A percentile compares a stretch with the other conserved stretches of the same genome.
phyloP scores from a whole-genome alignment of 2,329 filamentous ascomycete species.

The Colletotrichum orbiculare region DNA sequence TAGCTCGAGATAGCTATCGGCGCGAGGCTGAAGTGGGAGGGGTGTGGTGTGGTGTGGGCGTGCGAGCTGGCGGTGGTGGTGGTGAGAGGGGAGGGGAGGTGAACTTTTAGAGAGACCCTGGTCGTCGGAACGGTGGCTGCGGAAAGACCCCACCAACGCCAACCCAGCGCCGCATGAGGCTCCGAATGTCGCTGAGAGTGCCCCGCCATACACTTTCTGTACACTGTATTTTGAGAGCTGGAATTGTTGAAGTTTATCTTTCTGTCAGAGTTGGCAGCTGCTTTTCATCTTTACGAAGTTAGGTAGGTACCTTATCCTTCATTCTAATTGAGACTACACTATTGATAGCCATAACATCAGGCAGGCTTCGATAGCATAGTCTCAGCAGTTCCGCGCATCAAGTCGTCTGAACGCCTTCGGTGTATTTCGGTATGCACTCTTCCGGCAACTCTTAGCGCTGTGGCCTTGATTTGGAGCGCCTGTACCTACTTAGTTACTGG shows the following conservation, averaged over 20 bases:
- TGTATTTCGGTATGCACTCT: slow-evolving; percentile 7
- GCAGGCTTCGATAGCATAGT: too few relatives aligned
- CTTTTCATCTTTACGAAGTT: not conserved
- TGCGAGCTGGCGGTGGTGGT: not conserved
- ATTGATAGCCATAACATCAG: not conserved
- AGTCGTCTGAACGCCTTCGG: too few relatives aligned
- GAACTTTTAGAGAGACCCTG: slow-evolving; percentile 33
- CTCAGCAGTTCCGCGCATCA: too few relatives aligned
- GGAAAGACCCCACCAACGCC: slow-evolving; percentile 21
- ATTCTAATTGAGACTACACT: not conserved
- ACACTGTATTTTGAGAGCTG: slow-evolving; percentile 1
- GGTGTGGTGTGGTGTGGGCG: slow-evolving; percentile 20
- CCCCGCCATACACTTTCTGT: slow-evolving; percentile 20
- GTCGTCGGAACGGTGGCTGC: slow-evolving; percentile 18
- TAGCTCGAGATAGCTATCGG: slow-evolving; percentile 1
- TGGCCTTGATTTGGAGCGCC: not conserved
- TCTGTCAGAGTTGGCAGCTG: not conserved
- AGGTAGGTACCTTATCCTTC: not conserved
- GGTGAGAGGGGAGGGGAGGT: slow-evolving; percentile 20
- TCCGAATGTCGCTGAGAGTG: slow-evolving; percentile 26
- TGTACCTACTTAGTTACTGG: too few relatives aligned
- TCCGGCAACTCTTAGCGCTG: slow-evolving; percentile 11
- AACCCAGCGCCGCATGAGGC: slow-evolving; percentile 22
- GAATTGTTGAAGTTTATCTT: not conserved
- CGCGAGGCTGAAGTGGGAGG: slow-evolving; percentile 25